Evolutionary conservation across 495 filamentous ascomycete genomes (phyloP), one percentile per base, ranked within the genome.

Genomic region (Clohesyomyces aquaticus): DNA sequence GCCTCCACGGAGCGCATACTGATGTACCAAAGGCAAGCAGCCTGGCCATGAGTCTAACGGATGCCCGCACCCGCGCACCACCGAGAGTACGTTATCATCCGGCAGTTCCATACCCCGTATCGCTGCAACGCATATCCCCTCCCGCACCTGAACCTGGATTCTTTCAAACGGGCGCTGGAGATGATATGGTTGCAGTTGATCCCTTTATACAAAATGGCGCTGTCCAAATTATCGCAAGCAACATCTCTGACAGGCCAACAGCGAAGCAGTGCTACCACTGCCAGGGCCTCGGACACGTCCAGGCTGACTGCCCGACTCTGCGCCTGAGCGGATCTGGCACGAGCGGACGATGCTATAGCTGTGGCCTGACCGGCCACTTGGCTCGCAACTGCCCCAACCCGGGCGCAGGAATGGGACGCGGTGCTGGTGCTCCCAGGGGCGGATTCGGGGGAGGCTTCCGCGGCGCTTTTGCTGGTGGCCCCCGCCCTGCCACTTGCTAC

Each of bases 221-320:
- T 55, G 42, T 63, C 32, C n/a, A 41, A 52, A 56, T 57, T 45
- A 27, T 56, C 11, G 11, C 1, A 4, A 22, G 18, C n/a, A 61
- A 27, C 48, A 54, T 75, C 59, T 78, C 78, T 61, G 61, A 66
- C 65, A 22, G 14, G 67, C 68, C 49, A 52, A 55, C 69, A 88
- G 85, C 90, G 42, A 99, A 99, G 85, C 95, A 99, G 80, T 99
- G 95, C 86, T 99, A 99, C 76, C 94, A 98, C 80, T 99, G 95
- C 82, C 94, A 98, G 79, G 95, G 95, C 35, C 82, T 97, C 63
- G 95, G 95, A 60, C 95, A 99, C 74, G 94, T 99, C 72, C 95
- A 99, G 80, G 95, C 95, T 65, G 95, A 98, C 76, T 99, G 95
- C 84, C 95, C 95, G 64, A 99, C 95, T 53, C 83, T 98, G 59